Evolutionary conservation across 169 alveolate species (phyloP), one percentile per base, ranked within the genome.

Genomic region (Cryptosporidium viatorum): DNA sequence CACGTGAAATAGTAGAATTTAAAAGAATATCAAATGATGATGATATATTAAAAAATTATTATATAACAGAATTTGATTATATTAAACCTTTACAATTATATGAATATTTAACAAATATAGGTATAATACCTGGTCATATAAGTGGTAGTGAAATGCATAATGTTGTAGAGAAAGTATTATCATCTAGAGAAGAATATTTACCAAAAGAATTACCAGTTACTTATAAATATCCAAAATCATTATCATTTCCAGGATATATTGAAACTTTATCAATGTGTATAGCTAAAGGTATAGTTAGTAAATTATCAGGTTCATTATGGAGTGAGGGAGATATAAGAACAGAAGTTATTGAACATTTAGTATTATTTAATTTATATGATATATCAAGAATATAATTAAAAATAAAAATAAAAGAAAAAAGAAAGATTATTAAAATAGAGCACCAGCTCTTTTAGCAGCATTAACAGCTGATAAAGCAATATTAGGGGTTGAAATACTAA

Each of bases 371-470:
- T 23, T 41, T 80, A 65, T 65, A 80, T 37, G 75, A 80, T 23
- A 50, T 39, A 45, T 18, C 35, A 48, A 80, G 39, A 48, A 18
- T 33, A 29, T 62, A 6, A n/a, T n/a, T n/a, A n/a, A n/a, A n/a
- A n/a, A n/a, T n/a, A n/a, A n/a, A n/a, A n/a, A n/a, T n/a, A n/a
- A n/a, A n/a, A n/a, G n/a, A n/a, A n/a, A n/a, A n/a, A n/a, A n/a
- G 43, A 62, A 75, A 50, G 14, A 41, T 41, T 16, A 16, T 68
- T 58, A 74, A n/a, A 74, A 74, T n/a, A 80, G 80, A 62, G 89
- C 74, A 62, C 89, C 89, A 26, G 89, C 89, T 65, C 65, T 80
- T 65, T 80, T 80, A 5, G 89, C 89, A 43, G 75, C 75, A 65
- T 59, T 80, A 21, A 65, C 80, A n/a, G 89, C 75, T 5, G 89